phyloP scores from a whole-genome alignment of 257 asterid species.

The Perilla frutescens region DNA sequence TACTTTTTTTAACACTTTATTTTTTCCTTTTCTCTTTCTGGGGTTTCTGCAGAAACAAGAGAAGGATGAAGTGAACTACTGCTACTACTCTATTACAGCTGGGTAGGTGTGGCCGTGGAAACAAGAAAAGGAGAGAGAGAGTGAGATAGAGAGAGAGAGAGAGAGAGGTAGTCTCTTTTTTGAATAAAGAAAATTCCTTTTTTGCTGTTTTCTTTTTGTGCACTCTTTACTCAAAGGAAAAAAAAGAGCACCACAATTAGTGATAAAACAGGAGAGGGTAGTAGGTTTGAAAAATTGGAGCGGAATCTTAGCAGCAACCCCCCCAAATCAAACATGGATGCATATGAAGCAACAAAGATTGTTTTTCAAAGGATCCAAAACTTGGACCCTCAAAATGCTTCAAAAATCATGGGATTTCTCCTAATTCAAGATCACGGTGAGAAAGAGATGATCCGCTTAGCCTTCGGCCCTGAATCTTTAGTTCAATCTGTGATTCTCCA shows the following conservation, averaged over 20 bases:
- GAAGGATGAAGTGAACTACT: constrained; percentile 45
- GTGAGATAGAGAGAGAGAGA: not conserved
- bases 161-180: not conserved
- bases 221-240: constrained; percentile 38
- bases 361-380: constrained; percentile 69
- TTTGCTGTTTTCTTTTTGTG: constrained; percentile 33
- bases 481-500: constrained; percentile 61
- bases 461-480: constrained; percentile 68
- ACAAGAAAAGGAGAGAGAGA: constrained; percentile 35
- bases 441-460: constrained; percentile 78
- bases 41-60: constrained; percentile 56
- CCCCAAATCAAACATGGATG: constrained; percentile 56
- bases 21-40: constrained; percentile 30
- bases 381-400: constrained; percentile 73
- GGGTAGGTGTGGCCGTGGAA: constrained; percentile 39
- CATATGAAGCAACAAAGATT: constrained; percentile 81
- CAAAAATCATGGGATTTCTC: constrained; percentile 73
- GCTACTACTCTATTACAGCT: constrained; percentile 32
- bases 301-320: constrained; percentile 55
- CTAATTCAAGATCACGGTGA: constrained; percentile 83
- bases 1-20: constrained; percentile 15
- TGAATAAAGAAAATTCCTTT: constrained; percentile 17
- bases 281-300: constrained; percentile 51
- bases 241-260: constrained; percentile 28
- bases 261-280: constrained; percentile 32